Evolutionary conservation across 495 filamentous ascomycete species (phyloP), one percentile per base, ranked within the genome.

Genomic region (Amphirosellinia nigrospora): DNA sequence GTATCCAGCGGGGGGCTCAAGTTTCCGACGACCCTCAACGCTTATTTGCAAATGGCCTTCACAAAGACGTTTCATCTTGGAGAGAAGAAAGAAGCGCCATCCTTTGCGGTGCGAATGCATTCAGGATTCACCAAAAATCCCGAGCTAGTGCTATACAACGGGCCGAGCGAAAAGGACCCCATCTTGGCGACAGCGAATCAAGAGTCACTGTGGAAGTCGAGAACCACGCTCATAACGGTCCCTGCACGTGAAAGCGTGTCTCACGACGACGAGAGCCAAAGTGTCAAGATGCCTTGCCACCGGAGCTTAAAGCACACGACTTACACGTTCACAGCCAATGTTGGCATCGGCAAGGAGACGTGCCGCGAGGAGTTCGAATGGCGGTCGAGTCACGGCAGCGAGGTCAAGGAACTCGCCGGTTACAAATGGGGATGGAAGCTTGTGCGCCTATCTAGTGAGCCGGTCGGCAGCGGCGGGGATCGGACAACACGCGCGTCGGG

Each of bases 301-400:
- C 16, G 36, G 60, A 7, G 11, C 10, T 56, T 45, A 26, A 64
- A 34, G 19, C 48, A 72, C 64, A 0, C 15, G 23, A 60, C 43
- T 34, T 70, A 69, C 64, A 39, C 21, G 8, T 74, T 75, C n/a
- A 39, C 70, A 9, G 48, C 71, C 39, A 66, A 73, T 7, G 71
- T 77, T 7, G 77, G 75, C 7, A 41, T 45, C 15, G 75, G 72
- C 19, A 74, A 75, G 58, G 70, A 73, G 48, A 36, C 70, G 52
- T 70, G 70, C 16, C 41, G 26, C 15, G 77, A 79, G 62, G 28
- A 71, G 38, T 79, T 79, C 58, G 71, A 79, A 58, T 79, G 77
- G 77, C 70, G 77, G n/a, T 64, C 53, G 34, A 79, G 71, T 46
- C 38, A 68, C n/a, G 75, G 75, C 32, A 50, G 38, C 3, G 77